Evolutionary conservation across 208 protist genomes (phyloP).

Genomic region (Wallacemonas sp.): DNA sequence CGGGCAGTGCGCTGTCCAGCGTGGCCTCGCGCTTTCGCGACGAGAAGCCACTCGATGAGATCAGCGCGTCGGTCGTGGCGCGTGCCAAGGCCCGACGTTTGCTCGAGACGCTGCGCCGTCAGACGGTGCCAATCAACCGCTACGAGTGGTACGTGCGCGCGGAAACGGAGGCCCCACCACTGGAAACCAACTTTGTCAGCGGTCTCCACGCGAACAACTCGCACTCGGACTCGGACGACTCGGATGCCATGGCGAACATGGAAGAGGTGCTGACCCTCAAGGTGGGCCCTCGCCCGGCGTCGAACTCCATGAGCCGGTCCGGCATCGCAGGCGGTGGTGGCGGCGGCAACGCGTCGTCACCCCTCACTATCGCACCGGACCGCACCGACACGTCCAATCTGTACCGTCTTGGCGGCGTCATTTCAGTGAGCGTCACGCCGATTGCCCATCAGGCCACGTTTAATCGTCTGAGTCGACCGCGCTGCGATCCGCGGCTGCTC

Average conservation of each 20-base stretch:
- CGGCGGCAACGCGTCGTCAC: too few species aligned
- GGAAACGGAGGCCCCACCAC: conserved; percentile 30
- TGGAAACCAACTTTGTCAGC: conserved; percentile 20
- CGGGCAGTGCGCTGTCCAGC: conserved; percentile 17
- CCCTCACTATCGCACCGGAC: not conserved
- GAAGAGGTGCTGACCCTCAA: conserved; percentile 27
- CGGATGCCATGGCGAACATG: conserved; percentile 43
- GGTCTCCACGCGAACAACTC: not conserved
- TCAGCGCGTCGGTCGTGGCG: conserved; percentile 64
- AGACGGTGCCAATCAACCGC: conserved; percentile 77
- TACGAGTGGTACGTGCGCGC: conserved; percentile 59
- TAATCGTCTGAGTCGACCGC: conserved; percentile 21
- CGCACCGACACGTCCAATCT: not conserved
- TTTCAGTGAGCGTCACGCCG: conserved; percentile 6
- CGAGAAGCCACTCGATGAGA: conserved; percentile 53
- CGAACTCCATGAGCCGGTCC: too few species aligned
- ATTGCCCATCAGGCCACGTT: conserved; percentile 20
- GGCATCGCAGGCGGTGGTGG: too few species aligned
- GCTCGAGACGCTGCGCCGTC: conserved; percentile 60
- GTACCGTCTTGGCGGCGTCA: conserved; percentile 16
- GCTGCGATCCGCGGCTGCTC: conserved; percentile 20
- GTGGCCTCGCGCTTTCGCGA: conserved; percentile 42
- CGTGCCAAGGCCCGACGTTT: conserved; percentile 68
- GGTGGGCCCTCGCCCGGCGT: not conserved
- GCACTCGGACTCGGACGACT: conserved; percentile 22